phyloP scores from a whole-genome alignment of 495 filamentous ascomycete species.

The Pseudevernia furfuracea region DNA sequence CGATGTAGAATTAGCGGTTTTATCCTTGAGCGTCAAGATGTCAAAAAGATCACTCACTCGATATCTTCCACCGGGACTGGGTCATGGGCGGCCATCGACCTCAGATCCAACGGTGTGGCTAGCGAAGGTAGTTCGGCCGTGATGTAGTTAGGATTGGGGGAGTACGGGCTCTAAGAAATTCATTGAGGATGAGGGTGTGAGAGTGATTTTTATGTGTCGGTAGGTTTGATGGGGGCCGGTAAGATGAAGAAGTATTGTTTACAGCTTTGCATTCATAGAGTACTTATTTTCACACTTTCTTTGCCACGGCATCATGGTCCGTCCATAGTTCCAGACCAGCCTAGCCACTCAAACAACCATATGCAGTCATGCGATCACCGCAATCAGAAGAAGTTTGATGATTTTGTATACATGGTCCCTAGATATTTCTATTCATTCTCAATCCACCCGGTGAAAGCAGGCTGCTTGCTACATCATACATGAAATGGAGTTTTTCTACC shows the following conservation, averaged over 20 bases:
- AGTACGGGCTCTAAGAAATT: not conserved
- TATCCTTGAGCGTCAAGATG: not conserved
- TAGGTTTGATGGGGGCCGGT: not conserved
- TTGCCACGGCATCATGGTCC: not conserved
- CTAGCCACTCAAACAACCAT: too few species aligned
- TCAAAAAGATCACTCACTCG: conserved; percentile 20
- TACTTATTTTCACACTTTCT: not conserved
- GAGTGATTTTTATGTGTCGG: not conserved
- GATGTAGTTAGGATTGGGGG: not conserved
- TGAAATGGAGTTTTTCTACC: not conserved
- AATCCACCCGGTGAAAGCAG: not conserved
- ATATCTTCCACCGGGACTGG: conserved; percentile 31
- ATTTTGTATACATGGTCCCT: not conserved
- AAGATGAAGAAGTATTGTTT: not conserved
- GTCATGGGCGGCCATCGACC: conserved; percentile 34
- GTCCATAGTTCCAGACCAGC: not conserved
- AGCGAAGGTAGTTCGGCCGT: conserved; percentile 17
- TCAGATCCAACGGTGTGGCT: conserved; percentile 21
- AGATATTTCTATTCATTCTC: not conserved
- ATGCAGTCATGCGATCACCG: conserved; percentile 1
- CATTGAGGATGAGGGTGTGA: not conserved
- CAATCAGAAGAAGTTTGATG: not conserved
- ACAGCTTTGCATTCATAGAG: conserved; percentile 6
- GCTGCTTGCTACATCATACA: too few species aligned
- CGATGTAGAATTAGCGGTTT: conserved; percentile 3